Evolutionary conservation across 2,329 filamentous ascomycete species (phyloP), one percentile per base, ranked within the genome.

Genomic region (Rutstroemia sp.): DNA sequence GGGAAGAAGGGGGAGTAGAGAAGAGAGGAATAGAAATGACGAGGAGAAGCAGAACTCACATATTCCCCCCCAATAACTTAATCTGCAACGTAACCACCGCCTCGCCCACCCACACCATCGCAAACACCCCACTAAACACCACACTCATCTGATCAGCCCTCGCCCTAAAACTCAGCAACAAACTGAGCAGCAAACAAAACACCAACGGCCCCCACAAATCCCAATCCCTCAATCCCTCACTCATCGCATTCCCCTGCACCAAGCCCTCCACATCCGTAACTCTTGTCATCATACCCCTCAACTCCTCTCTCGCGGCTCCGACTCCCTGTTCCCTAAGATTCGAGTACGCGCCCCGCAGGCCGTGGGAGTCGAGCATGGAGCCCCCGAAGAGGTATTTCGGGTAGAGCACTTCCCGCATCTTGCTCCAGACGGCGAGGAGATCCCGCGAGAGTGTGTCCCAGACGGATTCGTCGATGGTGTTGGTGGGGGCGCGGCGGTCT

Each of bases 41-140:
- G 7, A 8, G 23, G 5, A 16, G 5, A 19, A 1, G 16, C 17
- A 1, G 14, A 23, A 82, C 91, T 73, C 77, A 97, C 92, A 99
- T 96, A 76, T 94, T 96, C 47, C 94, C 94, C 58, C 94, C 94
- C 58, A 99, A 75, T 64, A 99, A 77, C 76, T 95, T 96, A 72
- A 99, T 97, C 79, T 99, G 94, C 69, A 95, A 74, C n/a, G 94
- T 99, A 58, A 99, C 94, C 3, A 96, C 87, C 1, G 92, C 92
- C 76, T 97, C 92, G 27, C 92, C 94, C 57, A 99, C 84, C 94
- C 94, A 99, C 54, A 99, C 87, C 73, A 95, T 88, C 48, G 91
- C 90, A 74, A 99, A 99, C 47, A 99, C 91, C 4, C 94, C 94
- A 38, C 90, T 95, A 71, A 99, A 99, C 27, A 97, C 92, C 42